A percentile compares a stretch with the other conserved stretches of the same genome.
These are phyloP conservation scores for Gossypium sturtianum DNA, from an alignment of 345 rosid genomes.

Conservation along the genomic window DNA sequence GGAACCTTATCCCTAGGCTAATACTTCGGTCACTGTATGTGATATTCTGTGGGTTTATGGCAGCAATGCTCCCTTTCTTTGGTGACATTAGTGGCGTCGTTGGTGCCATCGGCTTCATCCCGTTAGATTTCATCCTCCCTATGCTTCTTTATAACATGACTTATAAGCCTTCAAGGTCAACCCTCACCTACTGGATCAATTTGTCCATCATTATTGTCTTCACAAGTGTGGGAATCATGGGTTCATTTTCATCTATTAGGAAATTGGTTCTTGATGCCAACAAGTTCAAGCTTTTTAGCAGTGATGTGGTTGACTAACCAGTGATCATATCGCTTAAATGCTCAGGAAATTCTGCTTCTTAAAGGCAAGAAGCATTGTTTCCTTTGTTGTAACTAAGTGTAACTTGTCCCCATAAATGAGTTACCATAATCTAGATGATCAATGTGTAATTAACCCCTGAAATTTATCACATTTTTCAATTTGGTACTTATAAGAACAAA, in stretches of 20 bases:
- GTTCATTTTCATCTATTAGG: conserved; percentile 80
- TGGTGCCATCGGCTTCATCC: conserved; percentile 92
- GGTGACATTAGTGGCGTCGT: conserved; percentile 85
- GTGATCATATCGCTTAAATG: conserved; percentile 4
- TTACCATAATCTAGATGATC: background rate
- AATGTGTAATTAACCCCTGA: no score
- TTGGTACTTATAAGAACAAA: no score
- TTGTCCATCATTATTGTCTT: conserved; percentile 61
- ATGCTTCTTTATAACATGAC: conserved; percentile 98
- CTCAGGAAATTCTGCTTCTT: background rate
- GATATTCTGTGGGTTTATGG: conserved; percentile 84
- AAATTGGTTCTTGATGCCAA: conserved; percentile 80
- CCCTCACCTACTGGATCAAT: conserved; percentile 64
- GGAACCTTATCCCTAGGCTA: conserved; percentile 74
- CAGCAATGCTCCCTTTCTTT: conserved; percentile 92
- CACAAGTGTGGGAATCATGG: conserved; percentile 70
- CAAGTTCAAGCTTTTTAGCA: conserved; percentile 79
- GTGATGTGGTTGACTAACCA: conserved; percentile 49
- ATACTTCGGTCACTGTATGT: conserved; percentile 63
- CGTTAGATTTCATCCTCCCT: conserved; percentile 86
- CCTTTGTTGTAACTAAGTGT: background rate
- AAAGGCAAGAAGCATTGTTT: background rate
- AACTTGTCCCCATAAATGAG: background rate
- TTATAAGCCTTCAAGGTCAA: conserved; percentile 49
- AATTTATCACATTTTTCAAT: no score